phyloP scores from a whole-genome alignment of 2,329 filamentous ascomycete species.

The Pseudophaeomoniella oleicola region DNA sequence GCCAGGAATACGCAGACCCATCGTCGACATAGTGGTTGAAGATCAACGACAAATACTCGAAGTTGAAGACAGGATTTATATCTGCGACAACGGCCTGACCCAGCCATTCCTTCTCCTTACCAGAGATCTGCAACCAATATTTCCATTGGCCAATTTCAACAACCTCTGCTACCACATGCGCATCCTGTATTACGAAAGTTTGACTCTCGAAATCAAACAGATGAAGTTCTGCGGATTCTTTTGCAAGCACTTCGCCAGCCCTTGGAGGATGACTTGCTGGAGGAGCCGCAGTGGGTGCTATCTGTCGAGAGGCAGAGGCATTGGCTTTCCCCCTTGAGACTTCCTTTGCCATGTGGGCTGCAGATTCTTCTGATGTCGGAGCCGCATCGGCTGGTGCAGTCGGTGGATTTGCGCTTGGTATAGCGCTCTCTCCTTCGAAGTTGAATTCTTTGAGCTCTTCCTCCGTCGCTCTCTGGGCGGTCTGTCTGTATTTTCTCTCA shows the following conservation, averaged over 20 bases:
- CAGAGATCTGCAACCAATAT: constrained; percentile 83
- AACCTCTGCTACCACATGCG: constrained; percentile 61
- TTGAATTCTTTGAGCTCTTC: constrained; percentile 70
- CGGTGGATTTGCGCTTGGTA: constrained; percentile 43
- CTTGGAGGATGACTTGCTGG: constrained; percentile 49
- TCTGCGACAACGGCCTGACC: constrained; percentile 76
- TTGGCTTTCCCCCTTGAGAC: constrained; percentile 24
- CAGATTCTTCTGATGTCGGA: constrained; percentile 24
- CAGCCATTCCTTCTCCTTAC: constrained; percentile 66
- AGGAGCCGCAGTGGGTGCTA: constrained; percentile 43
- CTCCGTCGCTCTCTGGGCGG: constrained; percentile 64
- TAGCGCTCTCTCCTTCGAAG: constrained; percentile 50
- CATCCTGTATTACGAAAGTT: constrained; percentile 69
- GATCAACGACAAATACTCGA: constrained; percentile 96
- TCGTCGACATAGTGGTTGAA: constrained; percentile 92
- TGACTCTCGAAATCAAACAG: constrained; percentile 82
- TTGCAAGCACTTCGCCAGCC: constrained; percentile 55
- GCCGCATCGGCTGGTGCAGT: constrained; percentile 18
- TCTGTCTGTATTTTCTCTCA: constrained; percentile 83
- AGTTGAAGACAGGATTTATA: constrained; percentile 97
- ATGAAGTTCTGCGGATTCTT: constrained; percentile 73
- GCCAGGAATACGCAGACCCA: constrained; percentile 87
- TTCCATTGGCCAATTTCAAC: constrained; percentile 82
- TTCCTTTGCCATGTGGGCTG: constrained; percentile 28
- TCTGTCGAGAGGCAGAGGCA: constrained; percentile 21